Conservation (phyloP, 202 grass and related monocot species). For the Dendrocalamus latiflorus region DNA sequence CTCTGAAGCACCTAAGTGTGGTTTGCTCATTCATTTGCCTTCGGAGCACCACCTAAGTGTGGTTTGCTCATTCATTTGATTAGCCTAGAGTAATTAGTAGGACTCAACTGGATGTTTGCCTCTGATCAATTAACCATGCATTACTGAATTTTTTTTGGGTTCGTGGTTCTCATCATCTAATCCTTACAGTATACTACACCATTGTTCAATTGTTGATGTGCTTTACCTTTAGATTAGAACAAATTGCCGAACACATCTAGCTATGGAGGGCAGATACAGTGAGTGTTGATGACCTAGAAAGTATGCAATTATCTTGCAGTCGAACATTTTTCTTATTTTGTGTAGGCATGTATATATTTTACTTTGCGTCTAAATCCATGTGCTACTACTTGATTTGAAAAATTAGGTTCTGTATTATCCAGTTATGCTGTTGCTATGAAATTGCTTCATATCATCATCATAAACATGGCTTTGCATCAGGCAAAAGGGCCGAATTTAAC, state of each 20-base stretch:
- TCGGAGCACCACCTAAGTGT: background rate
- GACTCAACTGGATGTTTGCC: background rate
- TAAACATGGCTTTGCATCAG: background rate
- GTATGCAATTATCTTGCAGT: background rate
- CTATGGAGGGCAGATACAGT: background rate
- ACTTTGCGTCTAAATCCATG: background rate
- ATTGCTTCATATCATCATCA: background rate
- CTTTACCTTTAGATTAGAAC: background rate
- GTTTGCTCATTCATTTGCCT: too few relatives aligned
- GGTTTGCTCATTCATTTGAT: background rate
- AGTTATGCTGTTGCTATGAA: background rate
- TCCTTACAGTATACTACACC: background rate
- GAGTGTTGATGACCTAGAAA: background rate
- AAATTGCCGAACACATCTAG: background rate
- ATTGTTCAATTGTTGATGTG: background rate
- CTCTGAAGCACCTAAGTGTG: too few relatives aligned
- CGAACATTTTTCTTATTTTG: background rate
- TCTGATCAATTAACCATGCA: background rate
- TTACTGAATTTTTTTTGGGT: background rate
- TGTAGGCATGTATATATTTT: background rate
- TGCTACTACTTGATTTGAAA: background rate
- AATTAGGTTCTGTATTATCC: background rate
- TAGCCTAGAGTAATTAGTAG: background rate
- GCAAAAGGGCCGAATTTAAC: background rate
- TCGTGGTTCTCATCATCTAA: background rate